Conservation (phyloP, 2,329 filamentous ascomycete species). For the Neopestalotiopsis sp. region DNA sequence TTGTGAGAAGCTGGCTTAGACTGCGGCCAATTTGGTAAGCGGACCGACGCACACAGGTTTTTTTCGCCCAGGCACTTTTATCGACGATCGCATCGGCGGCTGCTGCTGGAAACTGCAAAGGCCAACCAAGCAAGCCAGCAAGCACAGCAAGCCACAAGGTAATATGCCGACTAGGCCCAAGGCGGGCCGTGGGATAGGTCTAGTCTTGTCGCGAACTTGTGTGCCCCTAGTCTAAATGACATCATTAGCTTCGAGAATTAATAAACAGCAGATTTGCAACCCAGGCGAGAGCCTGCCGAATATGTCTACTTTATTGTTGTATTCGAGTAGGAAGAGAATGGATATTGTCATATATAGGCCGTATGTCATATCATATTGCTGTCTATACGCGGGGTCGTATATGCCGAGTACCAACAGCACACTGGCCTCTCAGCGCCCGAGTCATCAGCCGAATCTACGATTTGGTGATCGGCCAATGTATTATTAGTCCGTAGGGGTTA, state of each 20-base stretch:
- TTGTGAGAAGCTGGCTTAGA: background rate
- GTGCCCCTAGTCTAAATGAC: constrained; percentile 1
- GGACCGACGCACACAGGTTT: background rate
- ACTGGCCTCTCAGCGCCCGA: background rate
- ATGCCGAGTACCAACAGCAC: too few species aligned
- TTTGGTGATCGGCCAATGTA: background rate
- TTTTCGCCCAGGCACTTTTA: background rate
- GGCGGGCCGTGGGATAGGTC: background rate
- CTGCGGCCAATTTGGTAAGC: background rate
- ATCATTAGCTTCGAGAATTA: background rate
- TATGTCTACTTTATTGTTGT: too few species aligned
- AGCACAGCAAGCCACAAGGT: background rate
- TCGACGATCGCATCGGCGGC: background rate
- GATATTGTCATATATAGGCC: too few species aligned
- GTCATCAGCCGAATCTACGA: background rate
- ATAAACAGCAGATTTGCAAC: background rate
- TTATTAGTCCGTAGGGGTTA: background rate
- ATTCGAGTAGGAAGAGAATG: too few species aligned
- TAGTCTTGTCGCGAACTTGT: background rate
- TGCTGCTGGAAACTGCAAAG: background rate
- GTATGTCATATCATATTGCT: too few species aligned
- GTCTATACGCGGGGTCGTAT: too few species aligned
- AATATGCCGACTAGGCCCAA: background rate
- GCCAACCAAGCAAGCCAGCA: background rate
- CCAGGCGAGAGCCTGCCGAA: background rate